A percentile compares a stretch with the other conserved stretches of the same genome.
These are phyloP conservation scores for Macrolepiota fuliginosa DNA, from an alignment of 768 basidiomycete species.

Conservation along the genomic window DNA sequence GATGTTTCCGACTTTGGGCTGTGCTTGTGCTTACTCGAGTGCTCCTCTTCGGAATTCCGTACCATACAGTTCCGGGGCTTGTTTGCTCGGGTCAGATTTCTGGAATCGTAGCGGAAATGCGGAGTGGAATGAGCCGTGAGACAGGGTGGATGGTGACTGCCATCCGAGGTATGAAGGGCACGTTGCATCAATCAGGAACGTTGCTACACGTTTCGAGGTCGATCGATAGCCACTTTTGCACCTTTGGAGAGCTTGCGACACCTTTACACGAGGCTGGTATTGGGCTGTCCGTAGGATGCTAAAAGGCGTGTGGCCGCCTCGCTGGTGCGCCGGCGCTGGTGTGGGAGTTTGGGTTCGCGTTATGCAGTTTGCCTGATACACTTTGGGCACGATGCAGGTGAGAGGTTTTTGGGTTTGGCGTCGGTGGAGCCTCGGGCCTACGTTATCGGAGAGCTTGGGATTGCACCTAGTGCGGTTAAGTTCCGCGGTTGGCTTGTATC, in stretches of 20 bases:
- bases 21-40: not conserved
- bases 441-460: not conserved
- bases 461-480: not conserved
- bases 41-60: not conserved
- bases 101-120: constrained; percentile 9
- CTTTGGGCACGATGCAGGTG: not conserved
- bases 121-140: not conserved
- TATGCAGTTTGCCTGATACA: not conserved
- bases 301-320: not conserved
- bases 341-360: not conserved
- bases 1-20: not conserved
- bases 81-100: not conserved
- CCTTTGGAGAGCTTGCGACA: not conserved
- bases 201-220: constrained; percentile 16
- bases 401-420: not conserved
- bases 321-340: not conserved
- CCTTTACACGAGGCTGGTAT: not conserved
- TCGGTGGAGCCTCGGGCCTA: not conserved
- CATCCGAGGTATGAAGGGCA: constrained; percentile 12
- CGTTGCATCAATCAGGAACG: constrained; percentile 14
- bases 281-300: not conserved
- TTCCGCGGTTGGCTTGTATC: not conserved
- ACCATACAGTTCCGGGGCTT: not conserved
- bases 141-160: not conserved
- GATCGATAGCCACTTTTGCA: not conserved